Evolutionary conservation across 2,329 filamentous ascomycete genomes (phyloP).

Genomic region (Sporothrix pallida): DNA sequence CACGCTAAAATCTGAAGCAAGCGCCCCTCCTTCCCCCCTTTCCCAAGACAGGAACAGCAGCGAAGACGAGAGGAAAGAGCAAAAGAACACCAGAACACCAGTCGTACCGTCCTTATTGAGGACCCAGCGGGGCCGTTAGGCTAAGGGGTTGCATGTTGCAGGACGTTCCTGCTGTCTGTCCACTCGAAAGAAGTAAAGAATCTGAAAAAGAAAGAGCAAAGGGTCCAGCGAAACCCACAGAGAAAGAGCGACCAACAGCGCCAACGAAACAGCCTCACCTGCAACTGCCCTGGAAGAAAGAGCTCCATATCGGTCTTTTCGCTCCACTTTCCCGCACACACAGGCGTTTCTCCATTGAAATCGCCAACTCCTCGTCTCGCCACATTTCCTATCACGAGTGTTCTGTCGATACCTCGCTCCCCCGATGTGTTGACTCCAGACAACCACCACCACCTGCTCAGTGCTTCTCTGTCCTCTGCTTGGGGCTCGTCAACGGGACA

Average conservation of each 20-base stretch:
- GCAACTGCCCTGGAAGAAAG: not conserved
- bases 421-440: not conserved
- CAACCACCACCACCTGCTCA: not conserved
- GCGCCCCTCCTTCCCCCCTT: not conserved
- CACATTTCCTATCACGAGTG: not conserved
- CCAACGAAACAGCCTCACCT: slow-evolving; percentile 21
- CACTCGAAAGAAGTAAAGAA: not conserved
- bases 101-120: not conserved
- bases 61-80: slow-evolving; percentile 10
- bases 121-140: slow-evolving; percentile 20
- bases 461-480: slow-evolving; percentile 1
- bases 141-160: slow-evolving; percentile 14
- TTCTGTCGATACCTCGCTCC: not conserved
- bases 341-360: slow-evolving; percentile 23
- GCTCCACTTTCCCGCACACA: slow-evolving; percentile 15
- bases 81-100: slow-evolving; percentile 7
- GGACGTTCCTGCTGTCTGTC: not conserved
- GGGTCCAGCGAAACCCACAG: not conserved
- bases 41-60: slow-evolving; percentile 23
- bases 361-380: slow-evolving; percentile 8
- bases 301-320: slow-evolving; percentile 10
- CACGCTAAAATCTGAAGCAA: slow-evolving; percentile 32
- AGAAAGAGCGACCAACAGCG: slow-evolving; percentile 15
- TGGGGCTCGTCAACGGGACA: slow-evolving; percentile 21
- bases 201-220: not conserved